phyloP scores from a whole-genome alignment of 495 filamentous ascomycete species.

The Halenospora varia region DNA sequence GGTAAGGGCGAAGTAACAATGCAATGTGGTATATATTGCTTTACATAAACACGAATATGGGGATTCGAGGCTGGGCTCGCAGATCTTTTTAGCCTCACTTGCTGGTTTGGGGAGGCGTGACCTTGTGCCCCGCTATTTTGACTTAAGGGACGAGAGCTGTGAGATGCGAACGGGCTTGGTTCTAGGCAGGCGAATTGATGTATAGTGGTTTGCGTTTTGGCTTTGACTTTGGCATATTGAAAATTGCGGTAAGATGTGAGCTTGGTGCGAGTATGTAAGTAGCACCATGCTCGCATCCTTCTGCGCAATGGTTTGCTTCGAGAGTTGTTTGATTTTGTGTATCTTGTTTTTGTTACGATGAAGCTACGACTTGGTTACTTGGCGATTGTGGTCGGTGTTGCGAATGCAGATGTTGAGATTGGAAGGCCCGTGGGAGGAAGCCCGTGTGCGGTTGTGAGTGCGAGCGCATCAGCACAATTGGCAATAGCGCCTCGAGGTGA shows the following conservation, averaged over 20 bases:
- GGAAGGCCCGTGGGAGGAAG: not conserved
- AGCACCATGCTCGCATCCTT: too few relatives aligned
- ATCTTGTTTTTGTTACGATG: too few relatives aligned
- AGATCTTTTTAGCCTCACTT: not conserved
- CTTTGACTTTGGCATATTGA: not conserved
- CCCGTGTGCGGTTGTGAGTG: constrained; percentile 3
- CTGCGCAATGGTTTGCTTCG: not conserved
- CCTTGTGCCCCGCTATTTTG: too few relatives aligned
- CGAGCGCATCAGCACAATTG: not conserved
- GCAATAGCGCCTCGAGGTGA: not conserved
- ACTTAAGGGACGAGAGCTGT: too few relatives aligned
- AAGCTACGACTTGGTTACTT: not conserved
- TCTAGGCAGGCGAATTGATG: not conserved
- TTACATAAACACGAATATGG: not conserved
- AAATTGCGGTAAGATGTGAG: too few relatives aligned
- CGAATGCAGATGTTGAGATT: not conserved
- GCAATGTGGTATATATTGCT: not conserved
- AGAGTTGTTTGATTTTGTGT: not conserved
- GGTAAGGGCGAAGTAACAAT: too few relatives aligned
- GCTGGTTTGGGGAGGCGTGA: not conserved
- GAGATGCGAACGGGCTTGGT: too few relatives aligned
- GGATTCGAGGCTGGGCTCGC: not conserved
- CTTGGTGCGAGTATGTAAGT: too few relatives aligned
- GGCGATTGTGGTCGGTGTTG: not conserved
- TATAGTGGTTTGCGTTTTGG: not conserved